Conservation (phyloP, 1,139 yeast genomes). For the Candida labiduridarum region DNA sequence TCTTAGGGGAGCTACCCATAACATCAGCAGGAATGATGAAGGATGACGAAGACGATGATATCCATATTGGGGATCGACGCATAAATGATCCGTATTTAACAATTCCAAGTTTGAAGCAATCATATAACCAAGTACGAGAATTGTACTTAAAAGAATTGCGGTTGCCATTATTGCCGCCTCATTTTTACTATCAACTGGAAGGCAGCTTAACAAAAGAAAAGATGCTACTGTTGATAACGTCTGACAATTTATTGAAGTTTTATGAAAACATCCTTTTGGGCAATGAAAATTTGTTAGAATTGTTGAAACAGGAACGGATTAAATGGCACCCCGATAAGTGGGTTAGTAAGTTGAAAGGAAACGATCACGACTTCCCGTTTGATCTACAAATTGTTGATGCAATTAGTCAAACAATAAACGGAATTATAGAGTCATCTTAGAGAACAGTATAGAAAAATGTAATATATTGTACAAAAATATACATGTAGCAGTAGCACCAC, state of each 20-base stretch:
- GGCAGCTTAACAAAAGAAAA: constrained; percentile 13
- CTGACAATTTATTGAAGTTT: constrained; percentile 26
- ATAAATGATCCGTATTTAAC: constrained; percentile 42
- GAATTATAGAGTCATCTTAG: constrained; percentile 21
- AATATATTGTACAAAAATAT: neutral
- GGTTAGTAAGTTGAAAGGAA: constrained; percentile 23
- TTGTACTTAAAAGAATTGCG: constrained; percentile 19
- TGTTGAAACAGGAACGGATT: constrained; percentile 53
- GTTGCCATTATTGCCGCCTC: constrained; percentile 25
- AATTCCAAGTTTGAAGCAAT: constrained; percentile 12
- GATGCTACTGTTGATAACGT: constrained; percentile 25
- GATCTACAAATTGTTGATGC: constrained; percentile 30
- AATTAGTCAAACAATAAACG: constrained; percentile 35
- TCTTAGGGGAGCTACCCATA: constrained; percentile 39
- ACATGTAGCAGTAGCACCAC: neutral
- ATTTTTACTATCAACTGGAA: constrained; percentile 13
- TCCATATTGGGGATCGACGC: constrained; percentile 45
- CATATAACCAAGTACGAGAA: constrained; percentile 10
- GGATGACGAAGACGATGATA: constrained; percentile 27
- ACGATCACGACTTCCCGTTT: constrained; percentile 11
- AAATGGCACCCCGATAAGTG: constrained; percentile 75
- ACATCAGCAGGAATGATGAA: constrained; percentile 40
- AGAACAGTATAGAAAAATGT: neutral
- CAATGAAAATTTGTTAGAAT: constrained; percentile 20
- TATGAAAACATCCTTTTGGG: constrained; percentile 24